phyloP scores from a whole-genome alignment of 2,329 filamentous ascomycete genomes.

The Fusarium newnesense region DNA sequence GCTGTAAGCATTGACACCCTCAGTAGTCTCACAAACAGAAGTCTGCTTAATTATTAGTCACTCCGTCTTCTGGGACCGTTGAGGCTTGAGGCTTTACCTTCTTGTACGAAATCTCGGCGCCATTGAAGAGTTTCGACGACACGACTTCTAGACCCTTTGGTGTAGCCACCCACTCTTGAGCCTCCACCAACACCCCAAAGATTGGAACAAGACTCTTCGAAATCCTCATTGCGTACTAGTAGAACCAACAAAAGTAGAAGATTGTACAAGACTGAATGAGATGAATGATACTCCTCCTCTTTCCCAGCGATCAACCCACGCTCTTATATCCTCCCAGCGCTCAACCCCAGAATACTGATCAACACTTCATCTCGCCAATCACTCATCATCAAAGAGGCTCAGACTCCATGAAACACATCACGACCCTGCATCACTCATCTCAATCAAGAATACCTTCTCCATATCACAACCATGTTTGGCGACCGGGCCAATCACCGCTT shows the following conservation, averaged over 20 bases:
- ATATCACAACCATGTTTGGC: constrained; percentile 1
- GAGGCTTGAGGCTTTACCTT: constrained; percentile 12
- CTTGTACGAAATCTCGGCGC: constrained; percentile 40
- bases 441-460: not conserved
- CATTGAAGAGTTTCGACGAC: constrained; percentile 20
- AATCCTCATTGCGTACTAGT: not conserved
- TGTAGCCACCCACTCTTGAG: constrained; percentile 1
- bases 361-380: not conserved
- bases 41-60: constrained; percentile 4
- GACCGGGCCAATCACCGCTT: constrained; percentile 2
- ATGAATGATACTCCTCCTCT: not conserved
- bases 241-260: not conserved
- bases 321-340: not conserved
- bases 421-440: not conserved
- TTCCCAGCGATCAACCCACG: no score
- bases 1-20: constrained; percentile 35
- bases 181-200: not conserved
- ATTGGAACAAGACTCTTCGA: not conserved
- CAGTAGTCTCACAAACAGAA: constrained; percentile 39
- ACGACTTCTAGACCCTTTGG: constrained; percentile 2
- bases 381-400: constrained; percentile 5
- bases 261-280: not conserved
- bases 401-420: not conserved
- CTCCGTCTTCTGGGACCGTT: not conserved
- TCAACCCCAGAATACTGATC: not conserved